Evolutionary conservation across 2,329 filamentous ascomycete genomes (phyloP).

Genomic region (Trichoderma harzianum): DNA sequence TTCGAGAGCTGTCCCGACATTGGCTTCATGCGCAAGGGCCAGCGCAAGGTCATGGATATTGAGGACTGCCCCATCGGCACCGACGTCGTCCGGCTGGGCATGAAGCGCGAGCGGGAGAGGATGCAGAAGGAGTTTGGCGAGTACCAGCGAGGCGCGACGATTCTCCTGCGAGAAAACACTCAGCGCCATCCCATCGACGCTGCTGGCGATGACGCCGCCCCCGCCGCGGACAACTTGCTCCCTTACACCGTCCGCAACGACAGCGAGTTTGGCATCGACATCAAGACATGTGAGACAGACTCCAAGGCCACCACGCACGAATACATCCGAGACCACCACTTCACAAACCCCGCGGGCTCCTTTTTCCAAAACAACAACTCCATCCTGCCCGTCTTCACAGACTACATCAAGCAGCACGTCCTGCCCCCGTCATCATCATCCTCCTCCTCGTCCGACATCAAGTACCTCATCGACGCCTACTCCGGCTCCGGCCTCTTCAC

Average conservation of each 20-base stretch:
- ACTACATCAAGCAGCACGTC: constrained; percentile 79
- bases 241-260: constrained; percentile 47
- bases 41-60: constrained; percentile 78
- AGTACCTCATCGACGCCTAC: constrained; percentile 95
- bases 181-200: constrained; percentile 56
- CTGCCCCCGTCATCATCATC: constrained; percentile 45
- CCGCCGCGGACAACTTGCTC: constrained; percentile 25
- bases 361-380: constrained; percentile 99
- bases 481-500: constrained; percentile 97
- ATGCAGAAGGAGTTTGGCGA: constrained; percentile 66
- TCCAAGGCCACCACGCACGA: constrained; percentile 79
- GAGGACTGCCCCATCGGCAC: constrained; percentile 97
- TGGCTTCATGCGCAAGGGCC: constrained; percentile 88
- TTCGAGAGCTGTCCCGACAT: constrained; percentile 71
- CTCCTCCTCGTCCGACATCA: constrained; percentile 49
- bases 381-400: constrained; percentile 81
- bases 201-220: constrained; percentile 23
- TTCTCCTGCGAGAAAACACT: constrained; percentile 85
- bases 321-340: constrained; percentile 79
- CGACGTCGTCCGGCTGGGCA: constrained; percentile 73
- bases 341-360: constrained; percentile 85
- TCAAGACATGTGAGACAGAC: constrained; percentile 87
- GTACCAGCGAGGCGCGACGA: constrained; percentile 79
- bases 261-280: constrained; percentile 59
- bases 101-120: constrained; percentile 73